Conservation (phyloP, 2,329 filamentous ascomycete species). For the Epichloe sylvatica region DNA sequence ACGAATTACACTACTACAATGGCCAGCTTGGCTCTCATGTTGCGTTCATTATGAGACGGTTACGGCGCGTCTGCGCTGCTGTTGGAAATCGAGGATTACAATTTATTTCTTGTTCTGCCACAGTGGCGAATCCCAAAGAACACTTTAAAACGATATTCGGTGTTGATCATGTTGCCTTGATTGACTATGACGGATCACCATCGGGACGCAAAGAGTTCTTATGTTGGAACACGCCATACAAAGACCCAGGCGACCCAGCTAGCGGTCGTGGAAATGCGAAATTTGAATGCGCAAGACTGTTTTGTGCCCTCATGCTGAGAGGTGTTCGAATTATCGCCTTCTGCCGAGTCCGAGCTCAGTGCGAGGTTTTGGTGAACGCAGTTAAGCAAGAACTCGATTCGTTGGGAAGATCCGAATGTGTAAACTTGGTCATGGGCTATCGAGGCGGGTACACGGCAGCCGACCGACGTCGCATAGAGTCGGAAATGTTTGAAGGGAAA, state of each 20-base stretch:
- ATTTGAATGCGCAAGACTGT: slow-evolving; percentile 74
- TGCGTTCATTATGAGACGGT: slow-evolving; percentile 81
- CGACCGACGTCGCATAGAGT: slow-evolving; percentile 76
- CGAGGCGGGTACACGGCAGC: slow-evolving; percentile 88
- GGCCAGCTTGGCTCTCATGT: slow-evolving; percentile 89
- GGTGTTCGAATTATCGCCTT: slow-evolving; percentile 91
- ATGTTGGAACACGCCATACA: slow-evolving; percentile 95
- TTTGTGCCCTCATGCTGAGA: slow-evolving; percentile 76
- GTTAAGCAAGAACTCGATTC: slow-evolving; percentile 63
- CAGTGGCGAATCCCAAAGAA: slow-evolving; percentile 78
- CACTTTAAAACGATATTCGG: slow-evolving; percentile 96
- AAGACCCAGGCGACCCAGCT: slow-evolving; percentile 72
- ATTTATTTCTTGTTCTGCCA: slow-evolving; percentile 94
- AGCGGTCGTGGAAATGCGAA: slow-evolving; percentile 76
- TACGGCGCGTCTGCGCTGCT: slow-evolving; percentile 78
- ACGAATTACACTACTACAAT: slow-evolving; percentile 93
- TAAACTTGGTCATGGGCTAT: slow-evolving; percentile 81
- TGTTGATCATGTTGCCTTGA: slow-evolving; percentile 62
- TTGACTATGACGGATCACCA: slow-evolving; percentile 86
- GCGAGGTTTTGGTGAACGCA: slow-evolving; percentile 68
- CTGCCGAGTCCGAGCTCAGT: slow-evolving; percentile 74
- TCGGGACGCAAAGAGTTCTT: slow-evolving; percentile 84
- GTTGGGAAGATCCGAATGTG: slow-evolving; percentile 61
- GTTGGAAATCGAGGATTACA: slow-evolving; percentile 73
- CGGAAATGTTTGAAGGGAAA: slow-evolving; percentile 93